These are phyloP conservation scores for Suillus occidentalis DNA, from an alignment of 768 basidiomycete species.

Conservation along the genomic window DNA sequence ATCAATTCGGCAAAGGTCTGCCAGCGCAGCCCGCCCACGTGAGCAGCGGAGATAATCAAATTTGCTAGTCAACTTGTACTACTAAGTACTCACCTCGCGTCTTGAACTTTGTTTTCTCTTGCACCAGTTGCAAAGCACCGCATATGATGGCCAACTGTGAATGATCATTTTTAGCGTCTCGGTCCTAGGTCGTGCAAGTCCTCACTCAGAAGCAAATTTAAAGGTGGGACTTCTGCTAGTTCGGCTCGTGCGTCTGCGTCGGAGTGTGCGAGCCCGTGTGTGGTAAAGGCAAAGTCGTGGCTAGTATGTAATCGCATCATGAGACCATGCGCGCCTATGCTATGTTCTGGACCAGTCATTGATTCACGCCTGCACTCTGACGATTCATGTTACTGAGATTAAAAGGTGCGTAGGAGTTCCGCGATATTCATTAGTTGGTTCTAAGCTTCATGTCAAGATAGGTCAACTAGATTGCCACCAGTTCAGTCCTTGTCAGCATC, in stretches of 20 bases:
- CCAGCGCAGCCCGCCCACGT: too few relatives aligned
- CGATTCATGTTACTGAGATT: slow-evolving; percentile 84
- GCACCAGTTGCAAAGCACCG: neutral
- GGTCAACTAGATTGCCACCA: neutral
- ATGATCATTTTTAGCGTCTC: neutral
- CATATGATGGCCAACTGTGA: neutral
- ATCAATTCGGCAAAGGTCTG: neutral
- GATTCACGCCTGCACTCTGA: slow-evolving; percentile 58
- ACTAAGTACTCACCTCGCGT: too few relatives aligned
- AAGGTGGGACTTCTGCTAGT: neutral
- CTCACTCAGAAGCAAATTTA: neutral
- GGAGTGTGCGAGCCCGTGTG: neutral
- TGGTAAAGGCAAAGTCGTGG: neutral
- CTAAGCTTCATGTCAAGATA: neutral
- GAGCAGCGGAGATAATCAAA: too few relatives aligned
- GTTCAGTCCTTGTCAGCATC: slow-evolving; percentile 24
- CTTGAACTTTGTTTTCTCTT: neutral
- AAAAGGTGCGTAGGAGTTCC: slow-evolving; percentile 73
- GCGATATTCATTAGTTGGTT: neutral
- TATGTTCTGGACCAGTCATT: neutral
- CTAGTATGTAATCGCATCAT: neutral
- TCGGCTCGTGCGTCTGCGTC: neutral
- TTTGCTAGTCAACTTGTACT: too few relatives aligned
- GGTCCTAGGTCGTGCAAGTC: too few relatives aligned
- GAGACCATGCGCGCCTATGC: neutral